Evolutionary conservation across 192 early-diverging fungal species (phyloP), one percentile per base, ranked within the genome.

Genomic region (Allomyces macrogynus): DNA sequence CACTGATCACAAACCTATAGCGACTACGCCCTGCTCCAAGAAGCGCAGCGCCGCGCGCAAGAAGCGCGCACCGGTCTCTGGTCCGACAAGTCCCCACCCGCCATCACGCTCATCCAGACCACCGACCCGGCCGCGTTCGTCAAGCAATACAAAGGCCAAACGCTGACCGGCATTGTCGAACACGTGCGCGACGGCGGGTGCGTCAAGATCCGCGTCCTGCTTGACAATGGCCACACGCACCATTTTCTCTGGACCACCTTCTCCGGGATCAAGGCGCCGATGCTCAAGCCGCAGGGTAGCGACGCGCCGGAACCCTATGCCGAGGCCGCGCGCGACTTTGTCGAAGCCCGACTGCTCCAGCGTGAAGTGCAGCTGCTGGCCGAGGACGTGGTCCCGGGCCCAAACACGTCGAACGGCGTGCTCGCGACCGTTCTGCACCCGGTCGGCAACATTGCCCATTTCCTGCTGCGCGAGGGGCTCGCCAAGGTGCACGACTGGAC

Each of bases 131-230:
- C 77, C 49, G 76, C 65, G 24, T 92, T 97, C 67, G 71, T 93
- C 64, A 85, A 87, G 23, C 78, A 78, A 64, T 75, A 89, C 73
- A 89, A 87, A 74, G 89, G 90, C 57, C 81, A 81, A 63, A 81
- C 81, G n/a, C 71, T 98, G 25, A 78, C 86, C 61, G 92, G 87
- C 25, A 85, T 94, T 24, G 76, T 99, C 69, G 96, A 99, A 73
- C 90, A 89, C 73, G 86, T 97, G n/a, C 89, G 93, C 60, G 92
- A 95, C 69, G 96, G 83, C 5, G 81, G 88, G 8, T 89, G 88
- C 18, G 79, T 86, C 63, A 86, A 91, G 18, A 84, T 92, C 5
- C 76, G 81, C 49, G 71, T 86, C 64, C 68, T 88, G 32, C 80
- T 81, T 7, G 71, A 79, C 49, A 49, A 73, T 18, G 49, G 61